Base-by-base conservation (phyloP, 805 yeast species). In the Candida loeiensis region DNA sequence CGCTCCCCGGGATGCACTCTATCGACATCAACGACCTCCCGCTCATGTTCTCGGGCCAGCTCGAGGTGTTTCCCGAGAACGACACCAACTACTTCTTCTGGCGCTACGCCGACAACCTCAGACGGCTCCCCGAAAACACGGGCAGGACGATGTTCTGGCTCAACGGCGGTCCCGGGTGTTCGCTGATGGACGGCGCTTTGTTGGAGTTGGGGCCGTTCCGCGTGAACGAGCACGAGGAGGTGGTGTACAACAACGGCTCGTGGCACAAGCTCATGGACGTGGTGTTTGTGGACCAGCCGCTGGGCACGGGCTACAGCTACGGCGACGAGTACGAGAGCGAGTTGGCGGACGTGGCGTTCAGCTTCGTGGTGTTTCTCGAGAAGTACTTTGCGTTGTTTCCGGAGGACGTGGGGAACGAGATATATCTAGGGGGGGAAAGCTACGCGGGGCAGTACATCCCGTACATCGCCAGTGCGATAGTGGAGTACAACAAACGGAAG, bases 91-190 rank as follows among this genome's bases (percentile, higher is more conserved):
- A 85, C 52, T 89, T 84, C 54, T 89, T 86, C 56, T 86, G 95
- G 95, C 78, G 76, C 53, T 82, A 80, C 40, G 64, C 43, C n/a
- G 73, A 69, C 45, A 40, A 43, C 8, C 34, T 22, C 21, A 29
- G 29, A 25, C 57, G 59, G 37, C 40, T 51, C 8, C 58, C 59
- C 0, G 62, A 56, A 29, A 58, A 69, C 17, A 49, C 51, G 28
- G 64, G 71, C 48, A 72, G 71, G 46, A 70, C 85, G 16, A 73
- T 84, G 6, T 73, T 93, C 40, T 93, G 99, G 98, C 71, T 93
- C 16, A 93, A 93, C 59, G 99, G 99, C 28, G 99, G 99, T 0
- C 99, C 99, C 0, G 99, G 99, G 0, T 93, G 99, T 59, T 89
- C 96, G 2, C 89, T 97, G 0, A 80, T 91, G 93, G 99, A 93